Base-by-base conservation (phyloP, 352 stramenopile genomes). In the Pythium monospermum region DNA sequence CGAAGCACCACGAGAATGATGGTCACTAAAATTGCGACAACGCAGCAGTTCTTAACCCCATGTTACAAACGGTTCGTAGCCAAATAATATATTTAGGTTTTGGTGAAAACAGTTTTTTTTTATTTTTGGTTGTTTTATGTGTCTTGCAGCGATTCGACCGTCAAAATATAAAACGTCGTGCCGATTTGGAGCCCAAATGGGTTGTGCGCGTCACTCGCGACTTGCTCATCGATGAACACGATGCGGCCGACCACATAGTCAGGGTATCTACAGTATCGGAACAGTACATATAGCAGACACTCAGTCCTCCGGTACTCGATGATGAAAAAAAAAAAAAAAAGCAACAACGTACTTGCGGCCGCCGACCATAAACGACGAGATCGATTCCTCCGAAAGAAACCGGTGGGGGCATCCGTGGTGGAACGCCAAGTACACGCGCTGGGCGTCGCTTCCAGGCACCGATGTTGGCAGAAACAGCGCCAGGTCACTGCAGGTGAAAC, bases 241-340 rank as follows among this genome's bases (percentile, higher is more conserved):
- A 94, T 93, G 48, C 82, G 82, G 2, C 84, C 84, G 46, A 94
- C 69, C 21, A 94, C 83, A 56, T 91, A 94, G 61, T 94, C 84
- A 0, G 84, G 84, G 58, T 93, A 94, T 63, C 83, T 94, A 41
- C n/a, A n/a, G n/a, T n/a, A n/a, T n/a, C n/a, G n/a, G n/a, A n/a
- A n/a, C n/a, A n/a, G n/a, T n/a, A n/a, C n/a, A n/a, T n/a, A n/a
- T n/a, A n/a, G n/a, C n/a, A n/a, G n/a, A n/a, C n/a, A n/a, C n/a
- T n/a, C n/a, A n/a, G n/a, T n/a, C n/a, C n/a, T n/a, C n/a, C n/a
- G n/a, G n/a, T n/a, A n/a, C n/a, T n/a, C n/a, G n/a, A n/a, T n/a
- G n/a, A n/a, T n/a, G n/a, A n/a, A n/a, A n/a, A n/a, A n/a, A n/a
- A n/a, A n/a, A 33, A 16, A 7, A 6, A 49, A 53, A 16, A 31